Conservation (phyloP, 345 rosid genomes). For the Mercurialis annua region DNA sequence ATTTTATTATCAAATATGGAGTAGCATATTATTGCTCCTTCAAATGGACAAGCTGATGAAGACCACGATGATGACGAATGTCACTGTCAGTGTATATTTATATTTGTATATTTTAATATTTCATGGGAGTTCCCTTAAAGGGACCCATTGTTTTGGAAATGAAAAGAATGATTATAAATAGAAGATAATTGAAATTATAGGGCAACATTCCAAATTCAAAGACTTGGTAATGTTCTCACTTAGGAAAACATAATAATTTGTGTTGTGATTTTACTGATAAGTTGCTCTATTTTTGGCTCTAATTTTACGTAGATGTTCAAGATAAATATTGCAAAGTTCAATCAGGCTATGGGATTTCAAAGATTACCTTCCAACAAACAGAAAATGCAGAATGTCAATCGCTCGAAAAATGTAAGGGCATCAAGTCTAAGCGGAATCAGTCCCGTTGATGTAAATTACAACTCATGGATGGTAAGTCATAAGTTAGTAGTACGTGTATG, state of each 20-base stretch:
- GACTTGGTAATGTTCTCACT: neutral
- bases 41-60: too few species aligned
- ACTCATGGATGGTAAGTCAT: slow-evolving; percentile 40
- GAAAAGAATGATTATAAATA: neutral
- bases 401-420: slow-evolving; percentile 4
- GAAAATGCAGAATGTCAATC: slow-evolving; percentile 19
- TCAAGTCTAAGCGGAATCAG: neutral
- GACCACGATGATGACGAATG: too few species aligned
- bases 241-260: neutral
- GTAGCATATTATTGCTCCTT: too few species aligned
- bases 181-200: neutral
- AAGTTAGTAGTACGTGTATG: too few species aligned
- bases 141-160: neutral
- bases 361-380: slow-evolving; percentile 21
- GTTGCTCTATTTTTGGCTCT: too few species aligned
- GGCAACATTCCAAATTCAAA: neutral
- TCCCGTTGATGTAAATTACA: slow-evolving; percentile 22
- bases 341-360: slow-evolving; percentile 32
- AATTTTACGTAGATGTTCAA: slow-evolving; percentile 2
- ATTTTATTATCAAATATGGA: too few species aligned
- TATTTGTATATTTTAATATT: neutral
- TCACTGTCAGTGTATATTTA: neutral
- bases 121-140: neutral
- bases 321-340: slow-evolving; percentile 25
- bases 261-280: neutral